phyloP scores from a whole-genome alignment of 108 stramenopile species.

The Nitzschia sp. region DNA sequence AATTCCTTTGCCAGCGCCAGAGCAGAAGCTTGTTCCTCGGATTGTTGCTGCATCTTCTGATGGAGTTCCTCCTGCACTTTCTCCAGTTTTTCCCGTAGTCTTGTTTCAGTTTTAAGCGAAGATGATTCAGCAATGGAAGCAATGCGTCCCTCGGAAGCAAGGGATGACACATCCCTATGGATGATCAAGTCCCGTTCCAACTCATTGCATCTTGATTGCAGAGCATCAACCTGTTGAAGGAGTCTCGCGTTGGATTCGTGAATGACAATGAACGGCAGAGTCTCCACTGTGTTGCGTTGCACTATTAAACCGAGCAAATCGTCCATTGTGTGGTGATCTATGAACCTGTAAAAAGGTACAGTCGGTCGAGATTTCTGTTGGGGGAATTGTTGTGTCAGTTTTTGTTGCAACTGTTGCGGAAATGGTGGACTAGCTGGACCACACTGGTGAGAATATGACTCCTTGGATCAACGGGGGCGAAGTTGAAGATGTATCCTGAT shows the following conservation, averaged over 20 bases:
- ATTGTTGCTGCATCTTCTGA: constrained; percentile 49
- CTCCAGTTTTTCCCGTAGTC: constrained; percentile 65
- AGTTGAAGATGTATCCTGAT: no score
- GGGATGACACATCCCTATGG: constrained; percentile 28
- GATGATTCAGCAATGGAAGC: constrained; percentile 29
- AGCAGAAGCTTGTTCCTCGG: constrained; percentile 36
- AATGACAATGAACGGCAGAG: constrained; percentile 67
- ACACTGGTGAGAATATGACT: no score
- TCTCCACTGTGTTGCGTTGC: constrained; percentile 69
- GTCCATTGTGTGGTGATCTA: constrained; percentile 2
- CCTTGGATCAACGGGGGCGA: no score
- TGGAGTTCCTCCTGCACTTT: constrained; percentile 68
- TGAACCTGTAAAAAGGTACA: no score
- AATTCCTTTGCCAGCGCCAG: constrained; percentile 51
- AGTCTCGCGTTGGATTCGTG: constrained; percentile 67
- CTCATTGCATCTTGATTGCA: constrained; percentile 61
- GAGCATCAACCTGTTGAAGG: constrained; percentile 56
- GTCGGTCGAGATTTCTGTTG: no score
- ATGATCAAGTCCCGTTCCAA: constrained; percentile 61
- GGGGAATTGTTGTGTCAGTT: no score
- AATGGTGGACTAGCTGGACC: no score
- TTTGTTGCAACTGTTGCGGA: no score
- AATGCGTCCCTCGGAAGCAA: constrained; percentile 11
- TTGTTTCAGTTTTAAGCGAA: constrained; percentile 42
- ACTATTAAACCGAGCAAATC: constrained; percentile 8